Conservation (phyloP, 2,329 filamentous ascomycete genomes). For the Exophiala sp. region DNA sequence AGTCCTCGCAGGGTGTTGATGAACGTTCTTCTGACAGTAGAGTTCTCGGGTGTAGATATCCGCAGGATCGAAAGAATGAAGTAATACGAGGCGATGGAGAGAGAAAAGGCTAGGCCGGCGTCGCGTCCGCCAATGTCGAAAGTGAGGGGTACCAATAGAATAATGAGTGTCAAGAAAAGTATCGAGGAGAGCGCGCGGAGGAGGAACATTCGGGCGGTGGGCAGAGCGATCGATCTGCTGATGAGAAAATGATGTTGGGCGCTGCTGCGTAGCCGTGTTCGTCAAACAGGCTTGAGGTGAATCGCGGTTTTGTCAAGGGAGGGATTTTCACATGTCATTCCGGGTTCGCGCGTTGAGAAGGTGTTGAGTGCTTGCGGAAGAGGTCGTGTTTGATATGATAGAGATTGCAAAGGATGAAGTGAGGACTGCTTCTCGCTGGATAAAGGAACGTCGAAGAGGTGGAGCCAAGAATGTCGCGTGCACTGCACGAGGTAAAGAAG, state of each 20-base stretch:
- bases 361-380: background rate
- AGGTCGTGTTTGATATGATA: background rate
- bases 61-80: slow-evolving; percentile 79
- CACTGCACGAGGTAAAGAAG: slow-evolving; percentile 1
- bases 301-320: slow-evolving; percentile 15
- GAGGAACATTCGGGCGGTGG: slow-evolving; percentile 65
- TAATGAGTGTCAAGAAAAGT: slow-evolving; percentile 83
- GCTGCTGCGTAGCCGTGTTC: background rate
- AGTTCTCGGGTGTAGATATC: slow-evolving; percentile 74
- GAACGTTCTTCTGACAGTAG: slow-evolving; percentile 69
- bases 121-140: slow-evolving; percentile 97
- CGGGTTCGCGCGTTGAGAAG: background rate
- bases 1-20: slow-evolving; percentile 67
- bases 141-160: slow-evolving; percentile 92
- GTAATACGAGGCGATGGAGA: slow-evolving; percentile 86
- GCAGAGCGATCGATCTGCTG: slow-evolving; percentile 46
- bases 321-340: slow-evolving; percentile 28
- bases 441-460: slow-evolving; percentile 3
- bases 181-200: slow-evolving; percentile 75
- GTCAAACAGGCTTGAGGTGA: background rate
- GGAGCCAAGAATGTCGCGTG: slow-evolving; percentile 9
- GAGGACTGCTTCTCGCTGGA: background rate
- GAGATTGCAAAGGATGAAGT: slow-evolving; percentile 1
- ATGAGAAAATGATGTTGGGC: slow-evolving; percentile 40
- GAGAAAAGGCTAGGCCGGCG: slow-evolving; percentile 88